Evolutionary conservation across 1,284 basidiomycete species (phyloP).

Genomic region (Ustilago curta): DNA sequence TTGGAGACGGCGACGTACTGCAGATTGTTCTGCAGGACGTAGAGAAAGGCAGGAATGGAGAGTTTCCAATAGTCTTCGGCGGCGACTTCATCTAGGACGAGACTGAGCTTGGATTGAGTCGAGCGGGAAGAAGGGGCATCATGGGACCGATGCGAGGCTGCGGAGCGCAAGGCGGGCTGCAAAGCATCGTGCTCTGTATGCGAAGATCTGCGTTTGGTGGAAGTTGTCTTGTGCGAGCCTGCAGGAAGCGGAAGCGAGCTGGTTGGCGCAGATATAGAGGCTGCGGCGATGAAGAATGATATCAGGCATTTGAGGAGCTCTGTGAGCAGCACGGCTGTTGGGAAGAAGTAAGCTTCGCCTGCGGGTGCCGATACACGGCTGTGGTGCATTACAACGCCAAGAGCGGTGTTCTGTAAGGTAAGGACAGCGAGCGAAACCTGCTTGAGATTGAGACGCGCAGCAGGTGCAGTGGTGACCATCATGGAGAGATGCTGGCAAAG

Average conservation of each 20-base stretch:
- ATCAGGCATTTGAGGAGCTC: conserved; percentile 91
- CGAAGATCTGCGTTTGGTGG: conserved; percentile 19
- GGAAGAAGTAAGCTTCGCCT: conserved; percentile 84
- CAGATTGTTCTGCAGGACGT: conserved; percentile 87
- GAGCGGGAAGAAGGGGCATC: background rate
- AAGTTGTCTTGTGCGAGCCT: conserved; percentile 9
- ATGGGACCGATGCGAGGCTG: background rate
- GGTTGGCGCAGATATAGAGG: conserved; percentile 20
- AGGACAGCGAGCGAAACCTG: conserved; percentile 82
- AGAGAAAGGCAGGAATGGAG: conserved; percentile 93
- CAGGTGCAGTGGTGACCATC: conserved; percentile 33
- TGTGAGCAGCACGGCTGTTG: conserved; percentile 89
- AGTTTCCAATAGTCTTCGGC: conserved; percentile 92
- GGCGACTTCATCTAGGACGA: conserved; percentile 70
- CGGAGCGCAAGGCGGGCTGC: conserved; percentile 7
- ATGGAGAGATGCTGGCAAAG: background rate
- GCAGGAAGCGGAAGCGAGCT: conserved; percentile 36
- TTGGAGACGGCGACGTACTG: conserved; percentile 95
- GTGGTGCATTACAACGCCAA: conserved; percentile 65
- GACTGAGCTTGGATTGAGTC: conserved; percentile 19
- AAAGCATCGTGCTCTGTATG: conserved; percentile 19
- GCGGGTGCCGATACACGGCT: conserved; percentile 82
- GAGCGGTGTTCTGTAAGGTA: conserved; percentile 82
- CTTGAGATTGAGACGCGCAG: conserved; percentile 37
- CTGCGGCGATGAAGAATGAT: conserved; percentile 78